Evolutionary conservation across 305 asterid species (phyloP), one percentile per base, ranked within the genome.

Genomic region (Solanum hybrid): DNA sequence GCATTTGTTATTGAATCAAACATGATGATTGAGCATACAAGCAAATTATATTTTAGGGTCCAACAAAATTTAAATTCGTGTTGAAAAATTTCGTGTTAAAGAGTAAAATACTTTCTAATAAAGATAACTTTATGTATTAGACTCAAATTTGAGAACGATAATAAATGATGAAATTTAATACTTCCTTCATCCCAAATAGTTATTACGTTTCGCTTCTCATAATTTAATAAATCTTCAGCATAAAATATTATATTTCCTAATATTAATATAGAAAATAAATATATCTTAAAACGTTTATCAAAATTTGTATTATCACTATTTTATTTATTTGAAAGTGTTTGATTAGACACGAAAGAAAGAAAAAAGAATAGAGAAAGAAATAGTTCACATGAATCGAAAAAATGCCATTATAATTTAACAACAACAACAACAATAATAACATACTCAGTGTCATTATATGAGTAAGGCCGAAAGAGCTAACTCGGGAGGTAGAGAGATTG

Each of bases 401-500:
- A 56, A 56, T 64, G 27, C 5, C 72, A 64, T 10, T 66, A 66
- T n/a, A 66, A 66, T n/a, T 60, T 64, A 22, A 64, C 27, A 64
- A 9, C 27, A 64, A 19, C 2, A 60, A 60, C 0, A 64, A 64
- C 0, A 60, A 19, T 4, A 66, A n/a, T 0, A n/a, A 4, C 7
- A n/a, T n/a, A n/a, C 13, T 1, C 8, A 11, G 0, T 26, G 19
- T 26, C 0, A 24, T 71, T 27, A 71, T 27, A 71, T 1, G 1
- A 71, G 11, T 26, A 27, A 11, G 9, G 0, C 11, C 0, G 4
- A 0, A 2, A 26, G 19, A 71, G 4, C 19, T 11, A 71, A 71
- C 2, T 2, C 0, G 1, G 0, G 1, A 26, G 2, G 8, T 26
- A 71, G 2, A 26, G 0, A 26, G 0, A 11, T 10, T 10, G 9